Conservation (phyloP, 805 yeast genomes). For the Spathaspora hagerdaliae region DNA sequence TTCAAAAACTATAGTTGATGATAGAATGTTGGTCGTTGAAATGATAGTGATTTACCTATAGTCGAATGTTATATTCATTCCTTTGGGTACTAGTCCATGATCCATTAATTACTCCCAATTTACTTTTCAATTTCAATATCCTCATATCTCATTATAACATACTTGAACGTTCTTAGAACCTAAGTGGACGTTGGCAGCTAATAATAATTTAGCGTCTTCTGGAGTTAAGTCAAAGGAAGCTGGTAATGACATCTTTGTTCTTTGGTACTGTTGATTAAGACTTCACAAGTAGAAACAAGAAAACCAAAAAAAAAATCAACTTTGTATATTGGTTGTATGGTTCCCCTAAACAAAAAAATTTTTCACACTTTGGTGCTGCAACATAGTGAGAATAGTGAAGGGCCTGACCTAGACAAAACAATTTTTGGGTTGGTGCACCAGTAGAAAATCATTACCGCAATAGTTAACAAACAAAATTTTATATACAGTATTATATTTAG, state of each 20-base stretch:
- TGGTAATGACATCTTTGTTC: slow-evolving; percentile 66
- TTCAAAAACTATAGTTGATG: too few species aligned
- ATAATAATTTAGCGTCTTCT: slow-evolving; percentile 97
- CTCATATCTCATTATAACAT: slow-evolving; percentile 35
- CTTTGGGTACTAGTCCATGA: too few species aligned
- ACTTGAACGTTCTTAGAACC: slow-evolving; percentile 99
- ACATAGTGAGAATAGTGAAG: too few species aligned
- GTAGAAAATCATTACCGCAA: too few species aligned
- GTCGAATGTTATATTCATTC: too few species aligned
- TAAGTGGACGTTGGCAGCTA: slow-evolving; percentile 99
- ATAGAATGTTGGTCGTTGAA: too few species aligned
- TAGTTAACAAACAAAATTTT: too few species aligned
- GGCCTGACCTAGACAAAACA: too few species aligned
- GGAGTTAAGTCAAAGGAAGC: slow-evolving; percentile 89
- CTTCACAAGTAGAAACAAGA: slow-evolving; percentile 2
- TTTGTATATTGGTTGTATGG: neutral
- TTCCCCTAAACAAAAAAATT: neutral
- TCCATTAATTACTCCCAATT: neutral
- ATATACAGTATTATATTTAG: too few species aligned
- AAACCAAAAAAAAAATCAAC: slow-evolving; percentile 7
- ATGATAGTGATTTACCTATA: too few species aligned
- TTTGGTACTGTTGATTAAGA: slow-evolving; percentile 8
- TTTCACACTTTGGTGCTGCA: neutral
- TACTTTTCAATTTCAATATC: neutral
- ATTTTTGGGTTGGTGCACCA: too few species aligned